phyloP scores from a whole-genome alignment of 805 yeast species.

The Pichia ethanolica region DNA sequence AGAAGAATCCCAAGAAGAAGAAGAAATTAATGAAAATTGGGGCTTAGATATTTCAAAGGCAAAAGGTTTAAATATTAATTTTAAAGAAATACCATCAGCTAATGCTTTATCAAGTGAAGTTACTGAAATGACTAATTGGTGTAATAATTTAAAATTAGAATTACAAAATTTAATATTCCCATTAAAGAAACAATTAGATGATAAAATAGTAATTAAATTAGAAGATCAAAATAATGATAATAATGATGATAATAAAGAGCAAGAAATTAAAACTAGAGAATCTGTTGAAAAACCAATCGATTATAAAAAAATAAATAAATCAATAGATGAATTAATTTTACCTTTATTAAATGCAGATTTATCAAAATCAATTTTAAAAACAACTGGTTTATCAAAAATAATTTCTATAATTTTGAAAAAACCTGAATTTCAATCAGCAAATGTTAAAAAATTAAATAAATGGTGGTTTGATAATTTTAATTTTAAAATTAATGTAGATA shows the following conservation, averaged over 20 bases:
- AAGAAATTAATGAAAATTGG: slow-evolving; percentile 17
- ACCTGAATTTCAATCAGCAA: slow-evolving; percentile 26
- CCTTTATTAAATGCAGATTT: slow-evolving; percentile 19
- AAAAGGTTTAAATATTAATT: slow-evolving; percentile 17
- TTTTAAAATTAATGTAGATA: slow-evolving; percentile 23
- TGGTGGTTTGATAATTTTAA: slow-evolving; percentile 23
- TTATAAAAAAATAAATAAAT: slow-evolving; percentile 15
- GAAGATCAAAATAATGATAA: neutral
- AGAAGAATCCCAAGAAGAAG: slow-evolving; percentile 5
- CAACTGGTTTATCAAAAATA: slow-evolving; percentile 27
- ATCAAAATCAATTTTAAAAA: slow-evolving; percentile 25
- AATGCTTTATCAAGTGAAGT: slow-evolving; percentile 18
- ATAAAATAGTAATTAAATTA: neutral
- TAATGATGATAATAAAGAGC: neutral
- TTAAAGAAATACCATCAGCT: slow-evolving; percentile 16
- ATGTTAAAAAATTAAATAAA: slow-evolving; percentile 13
- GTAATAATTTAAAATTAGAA: slow-evolving; percentile 18
- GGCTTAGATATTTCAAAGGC: slow-evolving; percentile 17
- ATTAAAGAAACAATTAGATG: slow-evolving; percentile 2
- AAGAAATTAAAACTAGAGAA: neutral
- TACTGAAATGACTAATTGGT: slow-evolving; percentile 14
- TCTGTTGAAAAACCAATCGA: slow-evolving; percentile 11
- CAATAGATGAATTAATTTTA: slow-evolving; percentile 19
- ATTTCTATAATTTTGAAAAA: slow-evolving; percentile 29
- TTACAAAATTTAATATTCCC: slow-evolving; percentile 22